Conservation (phyloP, 495 filamentous ascomycete species). For the Pseudevernia furfuracea region DNA sequence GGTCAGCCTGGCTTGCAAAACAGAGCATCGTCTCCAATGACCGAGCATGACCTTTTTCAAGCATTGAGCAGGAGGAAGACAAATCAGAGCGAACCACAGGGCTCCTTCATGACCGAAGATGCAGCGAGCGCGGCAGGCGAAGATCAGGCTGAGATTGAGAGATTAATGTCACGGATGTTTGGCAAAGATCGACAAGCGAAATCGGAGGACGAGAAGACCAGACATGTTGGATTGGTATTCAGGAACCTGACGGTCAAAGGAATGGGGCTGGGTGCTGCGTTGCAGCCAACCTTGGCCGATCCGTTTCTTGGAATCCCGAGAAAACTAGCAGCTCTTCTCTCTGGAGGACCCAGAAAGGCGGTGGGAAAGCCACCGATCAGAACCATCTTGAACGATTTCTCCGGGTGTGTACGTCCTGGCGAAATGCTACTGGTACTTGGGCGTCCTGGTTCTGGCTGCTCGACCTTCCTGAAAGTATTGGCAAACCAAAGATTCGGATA, state of each 20-base stretch:
- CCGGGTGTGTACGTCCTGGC: slow-evolving; percentile 59
- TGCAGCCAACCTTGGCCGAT: slow-evolving; percentile 59
- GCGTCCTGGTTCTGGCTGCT: slow-evolving; percentile 78
- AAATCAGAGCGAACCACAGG: slow-evolving; percentile 19
- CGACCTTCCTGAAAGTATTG: slow-evolving; percentile 79
- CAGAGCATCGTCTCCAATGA: slow-evolving; percentile 21
- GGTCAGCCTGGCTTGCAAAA: slow-evolving; percentile 7
- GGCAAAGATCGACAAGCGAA: slow-evolving; percentile 50
- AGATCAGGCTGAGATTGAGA: slow-evolving; percentile 51
- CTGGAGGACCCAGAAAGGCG: slow-evolving; percentile 36
- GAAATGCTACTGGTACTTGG: slow-evolving; percentile 91
- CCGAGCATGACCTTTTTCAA: slow-evolving; percentile 45
- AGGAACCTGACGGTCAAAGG: slow-evolving; percentile 59
- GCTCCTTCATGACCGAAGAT: slow-evolving; percentile 21
- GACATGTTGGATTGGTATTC: slow-evolving; percentile 53
- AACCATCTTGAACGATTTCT: slow-evolving; percentile 45
- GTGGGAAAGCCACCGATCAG: slow-evolving; percentile 42
- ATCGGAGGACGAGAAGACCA: slow-evolving; percentile 58
- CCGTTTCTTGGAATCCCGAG: slow-evolving; percentile 52
- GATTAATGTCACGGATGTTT: slow-evolving; percentile 58
- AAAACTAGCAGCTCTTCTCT: slow-evolving; percentile 42
- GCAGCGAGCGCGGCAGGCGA: slow-evolving; percentile 35
- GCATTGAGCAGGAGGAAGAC: slow-evolving; percentile 46
- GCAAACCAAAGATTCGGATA: slow-evolving; percentile 76
- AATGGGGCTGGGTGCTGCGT: slow-evolving; percentile 55